Evolutionary conservation across 2,329 filamentous ascomycete genomes (phyloP), one percentile per base, ranked within the genome.

Genomic region (Exophiala xenobiotica): DNA sequence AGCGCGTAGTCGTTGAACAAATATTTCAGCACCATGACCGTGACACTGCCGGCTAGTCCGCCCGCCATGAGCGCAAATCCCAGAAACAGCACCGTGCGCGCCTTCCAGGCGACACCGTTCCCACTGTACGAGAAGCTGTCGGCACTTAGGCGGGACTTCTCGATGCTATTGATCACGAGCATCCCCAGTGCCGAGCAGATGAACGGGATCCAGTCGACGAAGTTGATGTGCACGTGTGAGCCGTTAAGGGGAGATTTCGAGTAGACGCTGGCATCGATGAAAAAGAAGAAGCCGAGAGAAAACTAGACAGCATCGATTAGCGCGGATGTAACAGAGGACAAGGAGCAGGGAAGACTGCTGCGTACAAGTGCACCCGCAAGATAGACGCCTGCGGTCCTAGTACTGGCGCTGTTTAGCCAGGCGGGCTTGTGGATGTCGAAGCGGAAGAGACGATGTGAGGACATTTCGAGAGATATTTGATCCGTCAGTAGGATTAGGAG

Each of bases 141-240:
- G 26, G 80, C 81, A 31, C 76, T 78, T 49, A 87, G 67, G 33
- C 82, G 74, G 20, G 80, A 78, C 70, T 87, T 87, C 64, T 87
- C 83, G 63, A 87, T 86, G 56, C 77, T 82, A 69, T 87, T 87
- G 74, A 87, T 86, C 61, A 87, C 81, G 44, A 87, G 76, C 83
- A 87, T 86, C 54, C 83, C 83, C 24, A 87, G 75, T 54, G 80
- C 76, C 37, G 80, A 84, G 74, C 84, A 87, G 70, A 87, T 87
- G 54, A 79, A 78, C 3, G 83, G 84, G 60, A 87, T 83, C 83
- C 83, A 87, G 72, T 87, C 83, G 59, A 86, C 77, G 68, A 87
- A 86, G 67, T 79, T 85, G 64, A 87, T 77, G 68, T 86, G 81
- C 16, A 83, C 76, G 53, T 76, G 68, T 44, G 80, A 80, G 56